phyloP scores from a whole-genome alignment of 2,329 filamentous ascomycete genomes.

The Fusarium lateritium region DNA sequence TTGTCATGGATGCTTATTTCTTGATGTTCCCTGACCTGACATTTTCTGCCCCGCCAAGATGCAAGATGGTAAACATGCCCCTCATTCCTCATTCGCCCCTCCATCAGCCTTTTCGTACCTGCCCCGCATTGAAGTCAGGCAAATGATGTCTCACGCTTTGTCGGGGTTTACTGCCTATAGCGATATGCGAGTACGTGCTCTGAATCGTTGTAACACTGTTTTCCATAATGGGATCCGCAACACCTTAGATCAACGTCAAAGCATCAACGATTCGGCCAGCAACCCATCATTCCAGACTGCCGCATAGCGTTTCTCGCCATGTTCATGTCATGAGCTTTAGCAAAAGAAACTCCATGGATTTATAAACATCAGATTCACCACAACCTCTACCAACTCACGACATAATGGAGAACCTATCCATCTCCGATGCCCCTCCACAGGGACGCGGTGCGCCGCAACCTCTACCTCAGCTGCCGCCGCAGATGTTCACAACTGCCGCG shows the following conservation, averaged over 20 bases:
- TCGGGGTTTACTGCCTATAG: conserved; percentile 14
- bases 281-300: conserved; percentile 32
- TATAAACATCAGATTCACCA: conserved; percentile 28
- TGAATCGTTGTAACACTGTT: conserved; percentile 37
- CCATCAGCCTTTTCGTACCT: conserved; percentile 35
- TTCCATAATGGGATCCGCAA: conserved; percentile 44
- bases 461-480: conserved; percentile 80
- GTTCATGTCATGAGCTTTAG: conserved; percentile 44
- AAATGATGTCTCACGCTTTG: conserved; percentile 19
- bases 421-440: conserved; percentile 64
- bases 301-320: conserved; percentile 37
- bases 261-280: conserved; percentile 44
- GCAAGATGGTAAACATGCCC: conserved; percentile 40
- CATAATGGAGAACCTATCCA: conserved; percentile 68
- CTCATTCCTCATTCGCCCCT: conserved; percentile 46
- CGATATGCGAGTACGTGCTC: conserved; percentile 37
- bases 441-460: conserved; percentile 61
- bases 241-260: conserved; percentile 42
- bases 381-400: conserved; percentile 42
- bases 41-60: conserved; percentile 45
- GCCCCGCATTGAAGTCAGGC: conserved; percentile 42
- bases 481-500: conserved; percentile 98
- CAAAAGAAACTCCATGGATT: conserved; percentile 41
- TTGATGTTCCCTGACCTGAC: conserved; percentile 23
- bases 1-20: conserved; percentile 42